Conservation (phyloP, 371 early-diverging fungal species). For the Circinella minor region DNA sequence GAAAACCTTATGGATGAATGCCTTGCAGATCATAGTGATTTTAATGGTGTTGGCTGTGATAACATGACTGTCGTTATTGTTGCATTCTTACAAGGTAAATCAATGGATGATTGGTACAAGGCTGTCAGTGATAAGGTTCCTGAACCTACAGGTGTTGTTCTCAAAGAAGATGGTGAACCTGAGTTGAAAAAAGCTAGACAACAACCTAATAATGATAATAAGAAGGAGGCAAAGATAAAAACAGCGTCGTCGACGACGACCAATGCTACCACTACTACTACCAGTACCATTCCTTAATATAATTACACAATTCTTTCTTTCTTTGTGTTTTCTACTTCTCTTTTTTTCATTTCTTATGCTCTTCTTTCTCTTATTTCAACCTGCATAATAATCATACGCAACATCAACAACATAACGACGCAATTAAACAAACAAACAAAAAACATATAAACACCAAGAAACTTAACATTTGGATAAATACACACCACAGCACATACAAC, state of each 20-base stretch:
- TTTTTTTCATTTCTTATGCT: background rate
- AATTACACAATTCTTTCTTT: background rate
- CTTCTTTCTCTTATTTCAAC: background rate
- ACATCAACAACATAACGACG: background rate
- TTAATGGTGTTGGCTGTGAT: slow-evolving; percentile 95
- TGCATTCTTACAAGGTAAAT: slow-evolving; percentile 79
- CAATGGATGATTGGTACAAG: slow-evolving; percentile 72
- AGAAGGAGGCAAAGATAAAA: background rate
- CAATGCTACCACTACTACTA: too few species aligned
- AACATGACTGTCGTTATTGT: slow-evolving; percentile 98
- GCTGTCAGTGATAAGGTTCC: slow-evolving; percentile 20
- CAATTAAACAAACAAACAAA: too few species aligned
- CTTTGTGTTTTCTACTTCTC: background rate
- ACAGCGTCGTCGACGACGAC: background rate
- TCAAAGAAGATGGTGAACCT: slow-evolving; percentile 14
- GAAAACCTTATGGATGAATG: slow-evolving; percentile 92
- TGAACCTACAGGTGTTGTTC: slow-evolving; percentile 10
- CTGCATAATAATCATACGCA: background rate
- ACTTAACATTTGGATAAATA: too few species aligned
- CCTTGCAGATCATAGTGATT: slow-evolving; percentile 80
- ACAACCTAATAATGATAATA: background rate
- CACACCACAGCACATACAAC: too few species aligned
- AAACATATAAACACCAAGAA: too few species aligned
- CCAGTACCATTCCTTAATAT: too few species aligned
- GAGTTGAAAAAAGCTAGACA: slow-evolving; percentile 19